phyloP scores from a whole-genome alignment of 208 protist species.

The Leishmania tarentolae region DNA sequence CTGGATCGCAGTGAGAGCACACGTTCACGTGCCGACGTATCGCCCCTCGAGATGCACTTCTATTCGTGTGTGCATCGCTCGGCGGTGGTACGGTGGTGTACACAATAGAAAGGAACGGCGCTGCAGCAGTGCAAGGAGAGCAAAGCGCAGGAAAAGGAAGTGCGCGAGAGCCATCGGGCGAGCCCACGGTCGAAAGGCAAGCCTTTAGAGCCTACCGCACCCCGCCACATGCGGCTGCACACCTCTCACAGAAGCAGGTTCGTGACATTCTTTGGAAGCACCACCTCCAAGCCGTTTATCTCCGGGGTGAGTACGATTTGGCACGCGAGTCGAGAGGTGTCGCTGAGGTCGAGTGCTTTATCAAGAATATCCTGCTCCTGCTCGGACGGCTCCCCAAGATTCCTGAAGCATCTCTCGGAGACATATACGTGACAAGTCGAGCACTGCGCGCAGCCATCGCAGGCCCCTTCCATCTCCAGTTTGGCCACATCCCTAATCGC shows the following conservation, averaged over 20 bases:
- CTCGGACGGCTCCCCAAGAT: conserved; percentile 69
- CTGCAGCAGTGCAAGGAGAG: background rate
- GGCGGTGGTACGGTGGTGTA: background rate
- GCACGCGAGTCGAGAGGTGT: conserved; percentile 77
- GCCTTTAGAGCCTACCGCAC: background rate
- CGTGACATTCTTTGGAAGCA: conserved; percentile 52
- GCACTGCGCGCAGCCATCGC: conserved; percentile 93
- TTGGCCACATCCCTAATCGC: conserved; percentile 89
- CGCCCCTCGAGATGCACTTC: background rate
- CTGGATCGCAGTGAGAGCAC: background rate
- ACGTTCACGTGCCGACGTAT: background rate
- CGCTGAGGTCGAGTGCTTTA: conserved; percentile 55
- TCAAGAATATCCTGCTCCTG: conserved; percentile 88
- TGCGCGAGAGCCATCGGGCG: background rate
- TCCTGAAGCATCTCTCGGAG: conserved; percentile 75
- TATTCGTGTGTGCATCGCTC: background rate
- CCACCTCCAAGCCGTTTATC: conserved; percentile 61
- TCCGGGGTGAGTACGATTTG: conserved; percentile 68
- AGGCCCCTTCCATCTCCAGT: conserved; percentile 94
- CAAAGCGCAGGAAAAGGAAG: background rate
- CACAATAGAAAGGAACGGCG: background rate
- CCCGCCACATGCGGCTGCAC: background rate
- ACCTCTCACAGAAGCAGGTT: conserved; percentile 41
- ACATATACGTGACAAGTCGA: conserved; percentile 96
- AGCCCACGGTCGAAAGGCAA: background rate